Base-by-base conservation (phyloP, 164 flowering plant species). In the Vitis riparia region DNA sequence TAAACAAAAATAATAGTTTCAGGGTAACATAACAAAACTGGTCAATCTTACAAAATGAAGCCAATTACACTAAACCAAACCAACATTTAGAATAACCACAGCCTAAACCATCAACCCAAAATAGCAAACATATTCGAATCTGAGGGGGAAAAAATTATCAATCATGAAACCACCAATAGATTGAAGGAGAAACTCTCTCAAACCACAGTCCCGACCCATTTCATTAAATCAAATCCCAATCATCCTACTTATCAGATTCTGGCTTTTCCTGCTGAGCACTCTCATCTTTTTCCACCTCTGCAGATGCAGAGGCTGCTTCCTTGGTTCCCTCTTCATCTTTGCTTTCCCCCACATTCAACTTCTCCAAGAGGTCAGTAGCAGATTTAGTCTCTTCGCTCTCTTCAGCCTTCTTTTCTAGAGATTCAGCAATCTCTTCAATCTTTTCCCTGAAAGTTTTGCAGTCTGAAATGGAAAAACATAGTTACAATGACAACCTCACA, bases 311-410 rank as follows among this genome's bases (percentile, higher is more conserved):
- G 9, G 14, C 56, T 13, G 14, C 15, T n/a, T 53, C 56, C 7
- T 11, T 53, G 56, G 56, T 53, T 53, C 7, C 56, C 15, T 53
- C 56, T n/a, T 53, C 2, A 14, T 53, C 56, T 13, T 53, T 53
- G 56, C 56, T 53, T 53, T 14, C 56, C n/a, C n/a, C n/a, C 11
- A 53, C 56, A 53, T n/a, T 53, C 56, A 53, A 53, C 56, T 53
- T 53, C 56, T 53, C 56, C 7, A 53, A n/a, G n/a, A 53, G 56
- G 56, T 12, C 11, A 14, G 56, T n/a, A 53, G 56, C 56, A 53
- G 56, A 53, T 53, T 14, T 53, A 2, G 15, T n/a, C 56, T 53
- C 56, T 53, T 53, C n/a, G 56, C 14, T 53, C 56, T 53, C 56
- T 53, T 51, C 13, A 51, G 13, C 3, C 15, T 51, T 13, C 11